phyloP scores from a whole-genome alignment of 345 rosid species.

The Rhodamnia rubescens region DNA sequence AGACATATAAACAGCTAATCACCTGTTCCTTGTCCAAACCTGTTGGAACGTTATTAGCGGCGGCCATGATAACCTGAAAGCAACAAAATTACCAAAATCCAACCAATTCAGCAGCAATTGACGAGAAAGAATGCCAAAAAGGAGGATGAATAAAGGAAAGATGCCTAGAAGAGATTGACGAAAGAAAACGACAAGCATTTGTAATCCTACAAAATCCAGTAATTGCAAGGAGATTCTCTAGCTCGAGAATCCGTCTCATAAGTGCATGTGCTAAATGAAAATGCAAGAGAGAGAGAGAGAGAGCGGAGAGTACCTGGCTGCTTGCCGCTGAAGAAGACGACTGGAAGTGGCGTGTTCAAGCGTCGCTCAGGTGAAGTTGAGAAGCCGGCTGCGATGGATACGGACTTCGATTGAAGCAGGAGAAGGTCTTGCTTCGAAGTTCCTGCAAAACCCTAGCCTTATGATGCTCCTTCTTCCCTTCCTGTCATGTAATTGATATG shows the following conservation, averaged over 20 bases:
- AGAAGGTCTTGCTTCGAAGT: not conserved
- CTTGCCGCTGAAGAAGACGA: not conserved
- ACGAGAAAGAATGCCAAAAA: not conserved
- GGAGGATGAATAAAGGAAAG: not conserved
- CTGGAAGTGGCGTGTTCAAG: not conserved
- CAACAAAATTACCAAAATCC: not conserved
- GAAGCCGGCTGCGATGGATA: not conserved
- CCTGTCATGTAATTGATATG: not conserved
- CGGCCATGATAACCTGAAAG: not conserved
- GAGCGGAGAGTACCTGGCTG: not conserved
- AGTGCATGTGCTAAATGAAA: not conserved
- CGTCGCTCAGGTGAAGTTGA: not conserved
- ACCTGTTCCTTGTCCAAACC: constrained; percentile 12
- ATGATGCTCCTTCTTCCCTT: not conserved
- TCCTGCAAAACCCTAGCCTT: not conserved
- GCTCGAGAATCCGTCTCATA: not conserved
- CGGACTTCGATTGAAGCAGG: not conserved
- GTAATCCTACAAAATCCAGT: not conserved
- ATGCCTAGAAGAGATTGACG: not conserved
- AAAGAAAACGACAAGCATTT: not conserved
- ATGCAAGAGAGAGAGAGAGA: not conserved
- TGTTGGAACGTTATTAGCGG: not conserved
- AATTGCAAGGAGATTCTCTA: not conserved
- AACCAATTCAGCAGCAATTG: not conserved
- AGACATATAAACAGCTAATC: not conserved